phyloP scores from a whole-genome alignment of 2,329 filamentous ascomycete species.

The Tetracladium maxilliforme region DNA sequence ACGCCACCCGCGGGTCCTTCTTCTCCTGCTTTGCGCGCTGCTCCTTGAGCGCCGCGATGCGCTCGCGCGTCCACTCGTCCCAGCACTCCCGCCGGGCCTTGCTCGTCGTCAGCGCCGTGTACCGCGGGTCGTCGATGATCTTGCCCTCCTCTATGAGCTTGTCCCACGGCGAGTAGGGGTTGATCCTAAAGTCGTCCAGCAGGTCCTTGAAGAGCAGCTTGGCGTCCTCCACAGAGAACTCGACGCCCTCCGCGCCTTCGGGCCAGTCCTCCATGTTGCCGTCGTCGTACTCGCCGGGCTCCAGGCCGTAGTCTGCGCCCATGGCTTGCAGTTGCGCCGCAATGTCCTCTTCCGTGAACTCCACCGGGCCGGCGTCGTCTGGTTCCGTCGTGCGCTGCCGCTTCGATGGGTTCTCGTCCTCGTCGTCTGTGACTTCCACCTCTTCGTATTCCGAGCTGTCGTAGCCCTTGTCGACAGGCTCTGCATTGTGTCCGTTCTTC shows the following conservation, averaged over 20 bases:
- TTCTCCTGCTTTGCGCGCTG: slow-evolving; percentile 63
- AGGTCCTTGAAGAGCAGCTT: slow-evolving; percentile 71
- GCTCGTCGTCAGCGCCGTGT: slow-evolving; percentile 71
- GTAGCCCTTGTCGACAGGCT: slow-evolving; percentile 18
- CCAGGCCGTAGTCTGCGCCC: slow-evolving; percentile 71
- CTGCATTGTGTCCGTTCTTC: slow-evolving; percentile 14
- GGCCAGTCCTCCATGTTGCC: slow-evolving; percentile 46
- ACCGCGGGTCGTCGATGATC: slow-evolving; percentile 74
- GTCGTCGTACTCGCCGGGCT: slow-evolving; percentile 62
- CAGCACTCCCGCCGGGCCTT: slow-evolving; percentile 70
- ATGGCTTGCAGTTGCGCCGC: slow-evolving; percentile 82
- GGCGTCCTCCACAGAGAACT: slow-evolving; percentile 62
- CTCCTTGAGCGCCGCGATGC: slow-evolving; percentile 58
- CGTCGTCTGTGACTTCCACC: slow-evolving; percentile 26
- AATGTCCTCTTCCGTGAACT: slow-evolving; percentile 91
- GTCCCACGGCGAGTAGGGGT: slow-evolving; percentile 85
- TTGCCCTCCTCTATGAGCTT: slow-evolving; percentile 70
- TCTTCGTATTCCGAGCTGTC: slow-evolving; percentile 60
- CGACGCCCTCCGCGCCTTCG: slow-evolving; percentile 56
- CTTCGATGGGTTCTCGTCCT: slow-evolving; percentile 31
- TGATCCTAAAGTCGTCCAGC: slow-evolving; percentile 68
- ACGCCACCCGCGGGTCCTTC: slow-evolving; percentile 70
- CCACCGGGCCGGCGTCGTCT: slow-evolving; percentile 37
- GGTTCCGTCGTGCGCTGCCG: slow-evolving; percentile 28
- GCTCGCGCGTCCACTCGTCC: slow-evolving; percentile 69